Percentiles rank a stretch among this genome's conserved stretches.
These are phyloP conservation scores for Nyssa sinensis DNA, from an alignment of 148 eudicot species.

Conservation along the genomic window DNA sequence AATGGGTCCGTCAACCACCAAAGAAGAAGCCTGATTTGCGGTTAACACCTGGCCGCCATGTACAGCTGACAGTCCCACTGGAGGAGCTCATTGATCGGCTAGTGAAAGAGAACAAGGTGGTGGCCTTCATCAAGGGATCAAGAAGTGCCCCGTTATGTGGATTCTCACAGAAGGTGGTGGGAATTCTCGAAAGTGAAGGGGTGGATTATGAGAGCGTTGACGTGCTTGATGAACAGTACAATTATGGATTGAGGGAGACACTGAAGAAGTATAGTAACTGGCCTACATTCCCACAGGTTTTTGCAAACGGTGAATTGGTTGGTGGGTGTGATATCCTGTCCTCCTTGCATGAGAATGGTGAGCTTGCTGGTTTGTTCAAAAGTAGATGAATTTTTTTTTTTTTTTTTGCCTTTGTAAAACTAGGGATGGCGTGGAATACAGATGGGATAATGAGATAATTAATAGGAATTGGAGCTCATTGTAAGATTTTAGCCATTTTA, in stretches of 20 bases:
- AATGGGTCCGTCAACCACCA: conserved; percentile 67
- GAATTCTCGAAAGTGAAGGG: conserved; percentile 63
- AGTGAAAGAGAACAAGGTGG: conserved; percentile 78
- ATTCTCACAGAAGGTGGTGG: conserved; percentile 77
- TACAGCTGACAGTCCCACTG: conserved; percentile 61
- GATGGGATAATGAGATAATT: not conserved
- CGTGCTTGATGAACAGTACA: conserved; percentile 74
- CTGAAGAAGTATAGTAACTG: conserved; percentile 76
- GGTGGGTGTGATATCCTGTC: conserved; percentile 85
- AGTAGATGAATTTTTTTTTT: conserved; percentile 2
- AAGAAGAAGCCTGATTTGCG: conserved; percentile 67
- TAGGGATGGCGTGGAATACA: not conserved
- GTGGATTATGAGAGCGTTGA: conserved; percentile 71
- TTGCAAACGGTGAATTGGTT: conserved; percentile 70
- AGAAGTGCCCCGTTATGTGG: conserved; percentile 81
- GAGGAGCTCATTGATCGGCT: conserved; percentile 66
- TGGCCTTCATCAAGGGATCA: conserved; percentile 78
- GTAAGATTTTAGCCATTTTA: not conserved
- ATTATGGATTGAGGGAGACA: conserved; percentile 61
- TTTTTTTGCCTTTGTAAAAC: too few relatives aligned
- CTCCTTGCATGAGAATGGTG: conserved; percentile 77
- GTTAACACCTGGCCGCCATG: conserved; percentile 69
- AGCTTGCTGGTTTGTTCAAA: conserved; percentile 52
- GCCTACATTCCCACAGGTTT: conserved; percentile 90
- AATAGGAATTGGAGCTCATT: not conserved